A percentile compares a stretch with the other conserved stretches of the same genome.
These are phyloP conservation scores for Boletus subcaerulescens DNA, from an alignment of 768 basidiomycete species.

Conservation along the genomic window DNA sequence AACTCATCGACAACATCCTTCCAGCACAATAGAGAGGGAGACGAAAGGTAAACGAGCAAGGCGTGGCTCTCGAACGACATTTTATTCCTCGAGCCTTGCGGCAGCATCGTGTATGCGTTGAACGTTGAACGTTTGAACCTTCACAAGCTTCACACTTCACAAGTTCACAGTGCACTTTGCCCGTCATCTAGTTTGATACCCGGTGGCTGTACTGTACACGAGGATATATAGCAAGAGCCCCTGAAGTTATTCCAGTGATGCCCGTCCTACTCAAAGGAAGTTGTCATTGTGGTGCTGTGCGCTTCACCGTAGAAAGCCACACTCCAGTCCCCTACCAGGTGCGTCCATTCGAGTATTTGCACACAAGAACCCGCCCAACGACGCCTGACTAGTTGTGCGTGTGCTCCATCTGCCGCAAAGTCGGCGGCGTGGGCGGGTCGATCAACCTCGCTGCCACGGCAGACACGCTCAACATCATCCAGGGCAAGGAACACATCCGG, in stretches of 20 bases:
- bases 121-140: too few relatives aligned
- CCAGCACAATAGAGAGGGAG: too few relatives aligned
- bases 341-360: not conserved
- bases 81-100: too few relatives aligned
- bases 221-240: not conserved
- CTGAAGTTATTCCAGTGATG: constrained; percentile 28
- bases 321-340: constrained; percentile 67
- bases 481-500: constrained; percentile 55
- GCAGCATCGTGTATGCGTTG: too few relatives aligned
- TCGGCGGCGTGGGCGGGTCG: constrained; percentile 61
- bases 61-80: too few relatives aligned
- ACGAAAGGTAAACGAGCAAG: too few relatives aligned
- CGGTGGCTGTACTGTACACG: too few relatives aligned
- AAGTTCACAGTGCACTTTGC: too few relatives aligned
- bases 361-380: not conserved
- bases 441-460: constrained; percentile 61
- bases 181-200: too few relatives aligned
- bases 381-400: constrained; percentile 43
- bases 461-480: constrained; percentile 47
- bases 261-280: constrained; percentile 48
- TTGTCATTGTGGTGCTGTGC: constrained; percentile 36
- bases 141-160: too few relatives aligned
- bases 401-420: constrained; percentile 71
- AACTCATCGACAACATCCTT: too few relatives aligned
- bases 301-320: constrained; percentile 40